phyloP scores from a whole-genome alignment of 2,329 filamentous ascomycete genomes.

The Aspergillus glaucus region DNA sequence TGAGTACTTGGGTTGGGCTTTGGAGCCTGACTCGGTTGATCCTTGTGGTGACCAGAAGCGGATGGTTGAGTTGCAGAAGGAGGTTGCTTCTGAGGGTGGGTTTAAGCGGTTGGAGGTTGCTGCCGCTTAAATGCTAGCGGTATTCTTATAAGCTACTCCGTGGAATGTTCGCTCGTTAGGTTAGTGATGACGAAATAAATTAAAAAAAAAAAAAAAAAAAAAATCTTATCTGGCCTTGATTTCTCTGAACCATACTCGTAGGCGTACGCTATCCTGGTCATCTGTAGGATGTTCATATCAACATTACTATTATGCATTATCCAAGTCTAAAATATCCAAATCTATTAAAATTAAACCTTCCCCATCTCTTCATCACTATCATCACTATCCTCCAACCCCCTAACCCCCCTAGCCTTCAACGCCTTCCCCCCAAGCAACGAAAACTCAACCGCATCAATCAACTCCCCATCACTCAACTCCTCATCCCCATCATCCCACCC shows the following conservation, averaged over 20 bases:
- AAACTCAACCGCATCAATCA: constrained; percentile 7
- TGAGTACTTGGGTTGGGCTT: constrained; percentile 58
- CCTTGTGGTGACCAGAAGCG: constrained; percentile 68
- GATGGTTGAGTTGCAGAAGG: constrained; percentile 63
- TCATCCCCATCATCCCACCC: constrained; percentile 6
- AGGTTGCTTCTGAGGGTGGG: constrained; percentile 59
- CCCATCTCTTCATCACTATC: not conserved
- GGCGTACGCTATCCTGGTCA: no score
- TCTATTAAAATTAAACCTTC: not conserved
- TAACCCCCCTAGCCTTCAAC: not conserved
- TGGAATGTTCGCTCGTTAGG: not conserved
- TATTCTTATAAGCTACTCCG: not conserved
- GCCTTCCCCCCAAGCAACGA: constrained; percentile 6
- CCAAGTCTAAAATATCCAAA: not conserved
- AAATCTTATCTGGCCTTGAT: no score
- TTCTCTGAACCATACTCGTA: no score
- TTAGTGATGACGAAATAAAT: not conserved
- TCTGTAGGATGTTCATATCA: not conserved
- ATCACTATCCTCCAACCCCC: not conserved
- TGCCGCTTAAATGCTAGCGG: constrained; percentile 8
- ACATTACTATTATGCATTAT: not conserved
- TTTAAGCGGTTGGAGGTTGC: constrained; percentile 38
- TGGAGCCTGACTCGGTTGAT: constrained; percentile 60
- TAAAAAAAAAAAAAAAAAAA: no score
- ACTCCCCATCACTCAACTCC: constrained; percentile 7